phyloP scores from a whole-genome alignment of 23 red algal species.

The Gracilariopsis chorda region DNA sequence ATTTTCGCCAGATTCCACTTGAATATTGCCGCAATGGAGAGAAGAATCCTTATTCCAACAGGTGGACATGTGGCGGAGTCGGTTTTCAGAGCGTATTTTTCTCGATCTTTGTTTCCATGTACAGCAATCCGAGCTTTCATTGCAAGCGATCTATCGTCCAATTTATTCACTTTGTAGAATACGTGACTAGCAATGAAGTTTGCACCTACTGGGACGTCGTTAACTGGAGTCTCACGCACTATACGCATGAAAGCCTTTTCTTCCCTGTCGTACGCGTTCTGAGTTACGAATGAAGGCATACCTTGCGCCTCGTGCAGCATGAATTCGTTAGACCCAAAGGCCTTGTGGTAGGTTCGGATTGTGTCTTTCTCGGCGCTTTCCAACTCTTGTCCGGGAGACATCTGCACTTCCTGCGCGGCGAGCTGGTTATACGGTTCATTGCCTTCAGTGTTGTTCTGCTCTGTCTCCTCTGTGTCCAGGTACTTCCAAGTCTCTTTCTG shows the following conservation, averaged over 20 bases:
- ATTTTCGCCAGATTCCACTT: conserved; percentile 20
- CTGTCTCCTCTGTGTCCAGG: too few species aligned
- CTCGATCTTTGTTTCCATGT: conserved; percentile 8
- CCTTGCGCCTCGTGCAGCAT: background rate
- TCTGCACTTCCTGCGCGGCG: background rate
- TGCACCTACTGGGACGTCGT: conserved; percentile 13
- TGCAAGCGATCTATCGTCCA: background rate
- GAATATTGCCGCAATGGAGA: conserved; percentile 3
- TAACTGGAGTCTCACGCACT: background rate
- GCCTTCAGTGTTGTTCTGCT: too few species aligned
- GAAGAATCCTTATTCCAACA: conserved; percentile 6
- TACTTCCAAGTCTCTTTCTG: too few species aligned
- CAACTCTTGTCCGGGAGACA: background rate
- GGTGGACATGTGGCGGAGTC: conserved; percentile 45
- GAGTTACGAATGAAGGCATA: background rate
- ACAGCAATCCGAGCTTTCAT: conserved; percentile 45
- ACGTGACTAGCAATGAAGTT: conserved; percentile 52
- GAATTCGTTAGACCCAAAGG: conserved; percentile 38
- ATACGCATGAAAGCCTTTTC: conserved; percentile 14
- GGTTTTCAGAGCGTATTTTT: background rate
- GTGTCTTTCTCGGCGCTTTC: background rate
- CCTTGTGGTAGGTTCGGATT: background rate
- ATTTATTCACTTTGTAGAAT: conserved; percentile 36
- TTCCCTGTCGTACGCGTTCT: conserved; percentile 29
- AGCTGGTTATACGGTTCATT: background rate